A percentile compares a stretch with the other conserved stretches of the same genome.
Conservation (phyloP, 495 filamentous ascomycete species). For the Hypoxylon lenormandii region DNA sequence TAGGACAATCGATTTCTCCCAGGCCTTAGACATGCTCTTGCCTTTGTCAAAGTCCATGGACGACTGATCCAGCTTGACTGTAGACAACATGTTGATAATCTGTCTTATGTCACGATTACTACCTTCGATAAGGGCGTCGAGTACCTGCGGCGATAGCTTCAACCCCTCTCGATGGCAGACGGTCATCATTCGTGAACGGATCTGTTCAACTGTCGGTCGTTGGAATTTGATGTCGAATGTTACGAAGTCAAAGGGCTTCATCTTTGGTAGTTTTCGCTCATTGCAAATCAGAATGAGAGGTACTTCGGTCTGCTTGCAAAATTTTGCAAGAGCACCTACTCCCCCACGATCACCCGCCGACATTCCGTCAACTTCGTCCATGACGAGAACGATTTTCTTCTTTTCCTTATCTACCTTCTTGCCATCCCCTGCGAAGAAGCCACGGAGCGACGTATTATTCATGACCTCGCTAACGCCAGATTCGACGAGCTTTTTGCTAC, state of each 20-base stretch:
- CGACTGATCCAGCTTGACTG: constrained; percentile 84
- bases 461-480: constrained; percentile 84
- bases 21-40: constrained; percentile 93
- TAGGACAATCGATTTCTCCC: constrained; percentile 96
- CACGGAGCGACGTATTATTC: constrained; percentile 90
- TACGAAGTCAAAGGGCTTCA: constrained; percentile 94
- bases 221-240: constrained; percentile 86
- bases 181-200: constrained; percentile 88
- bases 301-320: constrained; percentile 93
- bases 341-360: constrained; percentile 95
- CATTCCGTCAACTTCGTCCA: constrained; percentile 99
- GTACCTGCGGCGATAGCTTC: constrained; percentile 84
- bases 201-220: constrained; percentile 87
- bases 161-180: constrained; percentile 92
- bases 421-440: constrained; percentile 88
- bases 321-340: constrained; percentile 90
- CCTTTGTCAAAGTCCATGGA: constrained; percentile 83
- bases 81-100: constrained; percentile 98
- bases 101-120: constrained; percentile 95
- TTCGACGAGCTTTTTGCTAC: constrained; percentile 97
- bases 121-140: constrained; percentile 94
- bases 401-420: constrained; percentile 82
- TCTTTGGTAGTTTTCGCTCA: constrained; percentile 89
- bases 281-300: constrained; percentile 99
- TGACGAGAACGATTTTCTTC: constrained; percentile 93